A percentile compares a stretch with the other conserved stretches of the same genome.
These are phyloP conservation scores for Leishmania tarentolae DNA, from an alignment of 208 protist genomes.

Conservation along the genomic window DNA sequence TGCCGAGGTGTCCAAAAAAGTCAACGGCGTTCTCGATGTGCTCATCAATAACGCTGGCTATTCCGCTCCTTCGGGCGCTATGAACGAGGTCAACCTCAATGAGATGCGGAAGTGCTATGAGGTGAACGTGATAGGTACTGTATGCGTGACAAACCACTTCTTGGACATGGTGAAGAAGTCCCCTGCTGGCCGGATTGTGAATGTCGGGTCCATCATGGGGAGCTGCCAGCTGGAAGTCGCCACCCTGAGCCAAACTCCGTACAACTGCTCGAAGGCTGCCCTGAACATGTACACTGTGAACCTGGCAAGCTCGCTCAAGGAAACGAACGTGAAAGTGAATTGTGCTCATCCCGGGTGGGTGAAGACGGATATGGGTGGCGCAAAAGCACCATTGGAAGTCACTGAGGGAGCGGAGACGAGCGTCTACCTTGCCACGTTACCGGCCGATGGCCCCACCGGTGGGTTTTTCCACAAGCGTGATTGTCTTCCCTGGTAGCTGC, in stretches of 20 bases:
- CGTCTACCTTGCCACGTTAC: slow-evolving; percentile 79
- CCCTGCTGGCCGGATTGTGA: slow-evolving; percentile 72
- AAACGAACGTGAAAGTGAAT: slow-evolving; percentile 67
- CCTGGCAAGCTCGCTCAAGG: slow-evolving; percentile 54
- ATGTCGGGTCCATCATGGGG: slow-evolving; percentile 69
- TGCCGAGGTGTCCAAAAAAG: slow-evolving; percentile 38
- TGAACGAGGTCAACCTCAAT: slow-evolving; percentile 36
- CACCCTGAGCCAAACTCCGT: slow-evolving; percentile 30
- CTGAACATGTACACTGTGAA: slow-evolving; percentile 87
- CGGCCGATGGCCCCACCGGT: slow-evolving; percentile 65
- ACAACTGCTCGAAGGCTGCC: slow-evolving; percentile 72
- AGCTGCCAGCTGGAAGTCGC: slow-evolving; percentile 34
- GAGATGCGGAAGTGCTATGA: slow-evolving; percentile 48
- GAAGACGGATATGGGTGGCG: slow-evolving; percentile 74
- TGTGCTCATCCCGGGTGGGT: slow-evolving; percentile 73
- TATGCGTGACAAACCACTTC: slow-evolving; percentile 71
- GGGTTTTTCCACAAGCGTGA: slow-evolving; percentile 83
- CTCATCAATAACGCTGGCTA: slow-evolving; percentile 81
- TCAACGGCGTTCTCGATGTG: slow-evolving; percentile 48
- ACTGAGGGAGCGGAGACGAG: slow-evolving; percentile 72
- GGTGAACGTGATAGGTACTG: slow-evolving; percentile 61
- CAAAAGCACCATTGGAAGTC: slow-evolving; percentile 42
- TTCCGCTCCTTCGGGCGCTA: slow-evolving; percentile 4
- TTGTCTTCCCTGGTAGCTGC: slow-evolving; percentile 54
- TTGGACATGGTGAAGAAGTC: slow-evolving; percentile 60